A percentile compares a stretch with the other conserved stretches of the same genome.
Evolutionary conservation across 768 basidiomycete genomes (phyloP).

Genomic region (Lactarius pseudohatsudake): DNA sequence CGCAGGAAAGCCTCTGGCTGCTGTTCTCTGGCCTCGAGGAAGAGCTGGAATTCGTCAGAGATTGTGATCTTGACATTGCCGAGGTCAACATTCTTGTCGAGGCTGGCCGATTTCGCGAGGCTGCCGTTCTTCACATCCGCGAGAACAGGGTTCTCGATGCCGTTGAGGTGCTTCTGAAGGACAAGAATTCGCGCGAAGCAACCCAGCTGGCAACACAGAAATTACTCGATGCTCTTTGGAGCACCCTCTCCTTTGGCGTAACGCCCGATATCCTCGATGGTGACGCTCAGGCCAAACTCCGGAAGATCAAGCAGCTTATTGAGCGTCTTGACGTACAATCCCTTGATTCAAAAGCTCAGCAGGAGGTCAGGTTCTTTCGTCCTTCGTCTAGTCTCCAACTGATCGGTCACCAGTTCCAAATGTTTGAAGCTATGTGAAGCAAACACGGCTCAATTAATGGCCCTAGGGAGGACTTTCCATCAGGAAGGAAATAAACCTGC

Average conservation of each 20-base stretch:
- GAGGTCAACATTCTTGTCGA: constrained; percentile 46
- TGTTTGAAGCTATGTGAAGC: constrained; percentile 18
- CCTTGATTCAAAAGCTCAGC: neutral
- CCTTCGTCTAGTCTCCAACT: neutral
- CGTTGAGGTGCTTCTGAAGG: constrained; percentile 45
- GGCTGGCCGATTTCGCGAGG: constrained; percentile 45
- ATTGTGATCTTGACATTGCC: constrained; percentile 51
- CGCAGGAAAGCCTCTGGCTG: constrained; percentile 45
- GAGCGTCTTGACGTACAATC: neutral
- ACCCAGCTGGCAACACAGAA: constrained; percentile 40
- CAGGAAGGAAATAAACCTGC: constrained; percentile 10
- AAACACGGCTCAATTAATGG: neutral
- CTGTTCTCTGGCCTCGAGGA: constrained; percentile 55
- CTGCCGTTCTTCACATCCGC: constrained; percentile 47
- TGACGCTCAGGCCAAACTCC: constrained; percentile 5
- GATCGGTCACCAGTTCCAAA: constrained; percentile 8
- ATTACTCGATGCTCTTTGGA: constrained; percentile 50
- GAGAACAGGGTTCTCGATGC: constrained; percentile 51
- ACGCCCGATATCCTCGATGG: neutral
- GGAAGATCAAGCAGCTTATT: constrained; percentile 7
- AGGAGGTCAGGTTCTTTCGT: constrained; percentile 9
- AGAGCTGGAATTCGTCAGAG: constrained; percentile 54
- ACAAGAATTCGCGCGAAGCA: constrained; percentile 34
- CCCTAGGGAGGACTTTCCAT: neutral
- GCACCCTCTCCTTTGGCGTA: constrained; percentile 40